phyloP scores from a whole-genome alignment of 225 moss, liverwort and hornwort genomes.

The Sphagnum contortum region DNA sequence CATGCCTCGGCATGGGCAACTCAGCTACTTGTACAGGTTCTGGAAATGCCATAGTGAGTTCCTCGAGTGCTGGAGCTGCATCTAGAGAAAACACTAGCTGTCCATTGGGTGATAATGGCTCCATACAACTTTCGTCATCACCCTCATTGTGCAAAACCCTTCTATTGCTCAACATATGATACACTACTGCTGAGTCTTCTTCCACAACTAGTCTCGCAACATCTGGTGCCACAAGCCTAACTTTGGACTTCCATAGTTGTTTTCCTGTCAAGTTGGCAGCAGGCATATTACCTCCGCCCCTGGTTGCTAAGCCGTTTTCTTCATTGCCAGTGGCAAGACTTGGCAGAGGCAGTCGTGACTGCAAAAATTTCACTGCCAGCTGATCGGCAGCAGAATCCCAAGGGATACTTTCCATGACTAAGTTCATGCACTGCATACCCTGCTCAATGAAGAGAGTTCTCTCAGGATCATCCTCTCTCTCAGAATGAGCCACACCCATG shows the following conservation, averaged over 20 bases:
- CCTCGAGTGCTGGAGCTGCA: conserved; percentile 75
- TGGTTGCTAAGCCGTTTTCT: not conserved
- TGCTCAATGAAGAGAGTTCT: conserved; percentile 70
- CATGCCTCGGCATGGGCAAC: conserved; percentile 32
- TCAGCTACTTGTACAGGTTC: conserved; percentile 53
- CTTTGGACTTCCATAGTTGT: conserved; percentile 34
- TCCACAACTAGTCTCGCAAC: conserved; percentile 79
- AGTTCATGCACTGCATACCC: conserved; percentile 77
- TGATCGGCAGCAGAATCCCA: conserved; percentile 99
- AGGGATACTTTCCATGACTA: conserved; percentile 70
- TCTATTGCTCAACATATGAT: conserved; percentile 78
- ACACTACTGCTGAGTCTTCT: conserved; percentile 75
- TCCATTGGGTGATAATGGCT: conserved; percentile 14
- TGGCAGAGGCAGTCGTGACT: conserved; percentile 67
- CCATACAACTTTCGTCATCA: conserved; percentile 17
- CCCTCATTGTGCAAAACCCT: conserved; percentile 65
- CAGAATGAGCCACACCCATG: conserved; percentile 91
- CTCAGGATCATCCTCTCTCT: conserved; percentile 48
- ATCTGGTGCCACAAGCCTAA: conserved; percentile 68
- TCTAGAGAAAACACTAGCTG: conserved; percentile 55
- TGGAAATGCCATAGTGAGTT: conserved; percentile 67
- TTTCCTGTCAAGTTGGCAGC: not conserved
- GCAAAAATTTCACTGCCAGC: conserved; percentile 75
- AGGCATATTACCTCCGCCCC: conserved; percentile 7
- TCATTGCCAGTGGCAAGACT: conserved; percentile 1